Percentiles rank a stretch among this genome's conserved stretches.
Evolutionary conservation across 768 basidiomycete species (phyloP).

Genomic region (Dendrothele bispora): DNA sequence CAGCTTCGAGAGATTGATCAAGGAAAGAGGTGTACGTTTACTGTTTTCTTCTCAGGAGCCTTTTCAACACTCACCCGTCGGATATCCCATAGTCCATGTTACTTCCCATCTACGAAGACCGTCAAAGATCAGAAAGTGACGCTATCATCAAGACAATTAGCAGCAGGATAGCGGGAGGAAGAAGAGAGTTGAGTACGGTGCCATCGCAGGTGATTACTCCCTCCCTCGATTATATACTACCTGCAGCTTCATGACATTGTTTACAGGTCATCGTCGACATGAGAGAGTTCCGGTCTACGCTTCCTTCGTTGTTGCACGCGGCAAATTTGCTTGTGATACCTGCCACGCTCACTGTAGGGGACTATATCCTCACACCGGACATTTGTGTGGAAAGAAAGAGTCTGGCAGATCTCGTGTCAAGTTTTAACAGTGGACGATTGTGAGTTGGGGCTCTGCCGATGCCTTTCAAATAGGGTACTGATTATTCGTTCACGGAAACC

Average conservation of each 20-base stretch:
- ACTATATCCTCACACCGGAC: conserved; percentile 93
- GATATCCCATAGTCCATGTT: conserved; percentile 87
- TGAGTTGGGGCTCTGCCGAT: conserved; percentile 42
- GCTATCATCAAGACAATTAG: conserved; percentile 79
- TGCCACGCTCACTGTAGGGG: conserved; percentile 90
- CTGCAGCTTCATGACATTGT: background rate
- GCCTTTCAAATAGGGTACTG: background rate
- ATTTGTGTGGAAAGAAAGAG: conserved; percentile 98
- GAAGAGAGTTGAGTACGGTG: conserved; percentile 62
- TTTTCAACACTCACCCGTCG: background rate
- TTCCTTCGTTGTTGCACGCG: conserved; percentile 89
- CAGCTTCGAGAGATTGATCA: conserved; percentile 89
- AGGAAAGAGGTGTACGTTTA: conserved; percentile 79
- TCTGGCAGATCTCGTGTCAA: conserved; percentile 86
- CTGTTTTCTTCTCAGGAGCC: background rate
- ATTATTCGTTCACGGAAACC: background rate
- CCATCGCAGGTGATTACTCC: conserved; percentile 67
- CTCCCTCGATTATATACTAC: background rate
- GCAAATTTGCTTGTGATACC: conserved; percentile 81
- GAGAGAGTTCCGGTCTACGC: conserved; percentile 91
- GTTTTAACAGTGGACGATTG: conserved; percentile 93
- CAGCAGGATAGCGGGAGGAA: conserved; percentile 83
- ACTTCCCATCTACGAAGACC: conserved; percentile 74
- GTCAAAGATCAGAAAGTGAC: conserved; percentile 45
- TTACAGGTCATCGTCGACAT: conserved; percentile 91